These are phyloP conservation scores for Coelastrella sp. DNA, from an alignment of 139 green algal genomes.

Conservation along the genomic window DNA sequence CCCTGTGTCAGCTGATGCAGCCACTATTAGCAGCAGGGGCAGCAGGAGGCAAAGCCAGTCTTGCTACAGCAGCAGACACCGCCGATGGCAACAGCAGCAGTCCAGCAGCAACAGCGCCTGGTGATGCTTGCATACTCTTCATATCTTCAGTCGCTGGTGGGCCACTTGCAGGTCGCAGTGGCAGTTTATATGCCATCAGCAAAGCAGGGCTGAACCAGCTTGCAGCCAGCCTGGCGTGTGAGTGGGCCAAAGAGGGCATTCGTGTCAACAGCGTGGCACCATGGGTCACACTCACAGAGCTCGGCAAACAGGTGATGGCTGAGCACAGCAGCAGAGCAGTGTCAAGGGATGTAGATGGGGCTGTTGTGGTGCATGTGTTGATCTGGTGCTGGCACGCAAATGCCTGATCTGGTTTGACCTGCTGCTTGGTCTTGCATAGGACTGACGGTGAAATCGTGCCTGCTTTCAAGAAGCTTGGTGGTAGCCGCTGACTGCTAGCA, in stretches of 20 bases:
- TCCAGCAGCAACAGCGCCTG: background rate
- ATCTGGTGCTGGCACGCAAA: no score
- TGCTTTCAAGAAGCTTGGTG: background rate
- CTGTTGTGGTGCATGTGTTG: background rate
- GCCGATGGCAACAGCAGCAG: background rate
- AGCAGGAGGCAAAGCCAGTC: background rate
- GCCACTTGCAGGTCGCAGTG: slow-evolving; percentile 73
- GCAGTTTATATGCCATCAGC: slow-evolving; percentile 81
- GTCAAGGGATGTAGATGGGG: background rate
- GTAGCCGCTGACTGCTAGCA: background rate
- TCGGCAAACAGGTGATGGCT: slow-evolving; percentile 59
- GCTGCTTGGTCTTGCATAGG: no score
- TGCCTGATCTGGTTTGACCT: no score
- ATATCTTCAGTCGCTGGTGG: slow-evolving; percentile 87
- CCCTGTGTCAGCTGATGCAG: slow-evolving; percentile 67
- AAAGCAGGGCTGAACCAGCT: slow-evolving; percentile 94
- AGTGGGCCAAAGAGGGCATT: slow-evolving; percentile 89
- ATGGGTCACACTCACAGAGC: slow-evolving; percentile 84
- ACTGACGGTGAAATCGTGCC: no score
- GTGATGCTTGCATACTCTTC: slow-evolving; percentile 72
- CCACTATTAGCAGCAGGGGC: slow-evolving; percentile 48
- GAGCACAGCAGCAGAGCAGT: background rate
- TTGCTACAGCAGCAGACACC: background rate
- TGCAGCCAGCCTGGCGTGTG: slow-evolving; percentile 83
- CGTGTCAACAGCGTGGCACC: slow-evolving; percentile 85